These are phyloP conservation scores for Hyphodiscus sp. DNA, from an alignment of 2,329 filamentous ascomycete species.

Conservation along the genomic window DNA sequence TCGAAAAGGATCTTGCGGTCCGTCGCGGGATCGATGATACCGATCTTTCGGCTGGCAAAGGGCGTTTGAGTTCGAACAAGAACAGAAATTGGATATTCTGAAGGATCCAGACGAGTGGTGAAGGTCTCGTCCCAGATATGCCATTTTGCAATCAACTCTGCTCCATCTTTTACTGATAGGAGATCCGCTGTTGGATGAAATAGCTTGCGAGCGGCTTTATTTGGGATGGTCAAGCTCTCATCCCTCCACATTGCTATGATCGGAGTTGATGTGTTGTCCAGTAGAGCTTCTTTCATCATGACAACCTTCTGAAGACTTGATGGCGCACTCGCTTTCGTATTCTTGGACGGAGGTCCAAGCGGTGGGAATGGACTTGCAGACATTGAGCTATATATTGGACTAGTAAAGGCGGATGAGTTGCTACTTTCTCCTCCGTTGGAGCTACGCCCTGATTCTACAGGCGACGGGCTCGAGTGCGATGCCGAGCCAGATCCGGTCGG, in stretches of 20 bases:
- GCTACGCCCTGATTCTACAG: slow-evolving; percentile 20
- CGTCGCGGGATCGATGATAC: slow-evolving; percentile 50
- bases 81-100: slow-evolving; percentile 61
- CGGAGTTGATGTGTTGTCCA: slow-evolving; percentile 69
- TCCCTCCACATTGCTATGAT: slow-evolving; percentile 79
- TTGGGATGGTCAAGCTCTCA: slow-evolving; percentile 65
- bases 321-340: slow-evolving; percentile 48
- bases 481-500: slow-evolving; percentile 2
- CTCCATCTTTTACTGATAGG: slow-evolving; percentile 36
- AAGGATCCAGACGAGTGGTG: slow-evolving; percentile 44
- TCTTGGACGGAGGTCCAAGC: slow-evolving; percentile 55
- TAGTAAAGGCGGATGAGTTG: slow-evolving; percentile 35
- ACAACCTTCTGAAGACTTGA: slow-evolving; percentile 67
- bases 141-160: slow-evolving; percentile 55
- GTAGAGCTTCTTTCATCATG: slow-evolving; percentile 68
- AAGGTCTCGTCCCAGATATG: slow-evolving; percentile 62
- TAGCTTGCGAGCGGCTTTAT: slow-evolving; percentile 48
- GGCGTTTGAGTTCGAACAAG: slow-evolving; percentile 55
- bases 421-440: slow-evolving; percentile 21
- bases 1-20: slow-evolving; percentile 55
- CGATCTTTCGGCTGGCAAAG: slow-evolving; percentile 54
- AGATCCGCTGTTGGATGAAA: slow-evolving; percentile 39
- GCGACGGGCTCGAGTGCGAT: slow-evolving; percentile 24
- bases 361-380: slow-evolving; percentile 59
- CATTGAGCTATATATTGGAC: slow-evolving; percentile 47